Conservation (phyloP, 345 rosid species). For the Lepidium africanum region DNA sequence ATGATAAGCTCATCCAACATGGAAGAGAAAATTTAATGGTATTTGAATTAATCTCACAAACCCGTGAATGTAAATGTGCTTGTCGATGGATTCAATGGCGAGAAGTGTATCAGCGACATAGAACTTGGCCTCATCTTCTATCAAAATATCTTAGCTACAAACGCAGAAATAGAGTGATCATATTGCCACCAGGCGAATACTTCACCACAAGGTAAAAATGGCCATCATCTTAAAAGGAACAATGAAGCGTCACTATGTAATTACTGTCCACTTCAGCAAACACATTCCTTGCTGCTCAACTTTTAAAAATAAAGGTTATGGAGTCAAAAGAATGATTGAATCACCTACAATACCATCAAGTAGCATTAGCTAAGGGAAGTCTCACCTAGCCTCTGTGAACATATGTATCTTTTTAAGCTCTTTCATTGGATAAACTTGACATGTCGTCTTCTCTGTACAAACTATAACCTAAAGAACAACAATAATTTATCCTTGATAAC, state of each 20-base stretch:
- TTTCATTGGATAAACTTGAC: conserved; percentile 94
- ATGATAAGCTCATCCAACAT: not conserved
- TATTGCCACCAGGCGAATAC: conserved; percentile 60
- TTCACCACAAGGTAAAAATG: conserved; percentile 58
- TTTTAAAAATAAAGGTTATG: conserved; percentile 15
- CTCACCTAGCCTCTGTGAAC: conserved; percentile 94
- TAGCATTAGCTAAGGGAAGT: not conserved
- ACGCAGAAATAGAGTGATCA: conserved; percentile 67
- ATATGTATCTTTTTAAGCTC: conserved; percentile 81
- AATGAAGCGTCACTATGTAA: conserved; percentile 46
- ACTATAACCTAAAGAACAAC: conserved; percentile 63
- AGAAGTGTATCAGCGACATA: conserved; percentile 34
- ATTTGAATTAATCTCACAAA: not conserved
- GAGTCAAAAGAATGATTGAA: not conserved
- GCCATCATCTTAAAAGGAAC: conserved; percentile 59
- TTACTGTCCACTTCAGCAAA: no score
- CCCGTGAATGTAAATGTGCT: conserved; percentile 58
- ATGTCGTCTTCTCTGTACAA: conserved; percentile 77
- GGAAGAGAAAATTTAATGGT: not conserved
- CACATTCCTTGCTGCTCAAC: no score
- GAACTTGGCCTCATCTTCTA: conserved; percentile 59
- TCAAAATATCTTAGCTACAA: conserved; percentile 39
- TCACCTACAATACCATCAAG: not conserved
- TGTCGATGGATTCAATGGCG: conserved; percentile 48
- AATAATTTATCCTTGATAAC: no score